Evolutionary conservation across 495 filamentous ascomycete species (phyloP).

Genomic region (Cenococcum geophilum): DNA sequence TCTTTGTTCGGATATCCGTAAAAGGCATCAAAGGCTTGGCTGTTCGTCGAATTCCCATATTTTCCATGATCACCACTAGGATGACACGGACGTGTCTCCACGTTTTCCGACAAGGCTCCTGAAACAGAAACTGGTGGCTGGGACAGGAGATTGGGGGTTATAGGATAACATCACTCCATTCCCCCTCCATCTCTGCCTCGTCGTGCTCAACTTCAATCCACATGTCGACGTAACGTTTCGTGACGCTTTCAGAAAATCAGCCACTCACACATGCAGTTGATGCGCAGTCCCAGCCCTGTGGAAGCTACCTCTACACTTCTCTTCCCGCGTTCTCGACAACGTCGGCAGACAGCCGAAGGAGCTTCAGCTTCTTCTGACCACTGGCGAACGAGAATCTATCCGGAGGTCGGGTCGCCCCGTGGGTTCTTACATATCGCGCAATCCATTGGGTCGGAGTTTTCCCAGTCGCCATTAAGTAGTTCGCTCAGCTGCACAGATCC

Average conservation of each 20-base stretch:
- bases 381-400: neutral
- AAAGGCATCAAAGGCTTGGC: neutral
- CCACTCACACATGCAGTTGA: no score
- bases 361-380: neutral
- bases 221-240: no score
- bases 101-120: conserved; percentile 1
- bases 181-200: no score
- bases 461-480: no score
- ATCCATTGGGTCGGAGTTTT: neutral
- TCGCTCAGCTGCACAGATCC: no score
- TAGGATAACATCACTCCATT: no score
- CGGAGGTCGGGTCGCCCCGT: neutral
- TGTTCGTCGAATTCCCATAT: neutral
- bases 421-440: neutral
- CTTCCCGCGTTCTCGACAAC: neutral
- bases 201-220: no score
- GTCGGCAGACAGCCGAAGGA: neutral
- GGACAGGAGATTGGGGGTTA: neutral
- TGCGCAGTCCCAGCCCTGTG: no score
- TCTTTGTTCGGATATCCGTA: no score
- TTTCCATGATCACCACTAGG: neutral
- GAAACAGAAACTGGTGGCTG: neutral
- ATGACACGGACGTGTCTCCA: conserved; percentile 1
- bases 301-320: no score
- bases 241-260: no score